These are phyloP conservation scores for Gossypium lobatum DNA, from an alignment of 441 rosid species.

Conservation along the genomic window DNA sequence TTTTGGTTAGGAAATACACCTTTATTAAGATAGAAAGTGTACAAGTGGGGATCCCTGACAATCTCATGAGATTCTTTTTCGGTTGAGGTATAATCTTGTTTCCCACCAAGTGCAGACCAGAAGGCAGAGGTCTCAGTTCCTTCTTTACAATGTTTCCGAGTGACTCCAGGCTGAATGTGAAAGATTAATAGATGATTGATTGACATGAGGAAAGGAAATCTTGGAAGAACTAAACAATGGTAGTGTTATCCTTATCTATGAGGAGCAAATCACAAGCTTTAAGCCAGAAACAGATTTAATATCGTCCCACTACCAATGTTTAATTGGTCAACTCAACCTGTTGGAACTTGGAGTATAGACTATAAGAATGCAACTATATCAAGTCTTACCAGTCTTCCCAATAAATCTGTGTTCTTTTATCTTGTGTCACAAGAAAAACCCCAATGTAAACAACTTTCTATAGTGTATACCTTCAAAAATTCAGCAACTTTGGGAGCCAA, in stretches of 20 bases:
- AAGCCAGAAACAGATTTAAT: not conserved
- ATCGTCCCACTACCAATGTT: not conserved
- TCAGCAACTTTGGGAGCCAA: constrained; percentile 75
- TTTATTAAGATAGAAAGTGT: constrained; percentile 54
- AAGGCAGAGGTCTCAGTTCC: constrained; percentile 96
- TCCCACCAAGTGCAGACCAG: constrained; percentile 97
- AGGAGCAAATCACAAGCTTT: not conserved
- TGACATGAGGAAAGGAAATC: not conserved
- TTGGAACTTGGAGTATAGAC: not conserved
- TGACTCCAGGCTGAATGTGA: constrained; percentile 66
- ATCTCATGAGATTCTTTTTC: constrained; percentile 54
- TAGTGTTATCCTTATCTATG: not conserved
- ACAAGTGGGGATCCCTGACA: constrained; percentile 84
- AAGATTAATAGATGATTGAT: constrained; percentile 5
- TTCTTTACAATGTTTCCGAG: constrained; percentile 91
- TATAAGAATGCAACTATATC: not conserved
- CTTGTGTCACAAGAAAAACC: constrained; percentile 4
- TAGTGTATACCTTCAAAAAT: constrained; percentile 63
- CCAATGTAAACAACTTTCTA: not conserved
- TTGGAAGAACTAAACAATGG: not conserved
- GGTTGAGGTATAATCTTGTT: constrained; percentile 75
- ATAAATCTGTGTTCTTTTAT: not conserved
- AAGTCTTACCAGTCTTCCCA: not conserved
- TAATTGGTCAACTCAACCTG: not conserved
- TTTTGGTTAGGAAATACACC: constrained; percentile 39